phyloP scores from a whole-genome alignment of 1,284 basidiomycete genomes.

The Marasmius sp. region DNA sequence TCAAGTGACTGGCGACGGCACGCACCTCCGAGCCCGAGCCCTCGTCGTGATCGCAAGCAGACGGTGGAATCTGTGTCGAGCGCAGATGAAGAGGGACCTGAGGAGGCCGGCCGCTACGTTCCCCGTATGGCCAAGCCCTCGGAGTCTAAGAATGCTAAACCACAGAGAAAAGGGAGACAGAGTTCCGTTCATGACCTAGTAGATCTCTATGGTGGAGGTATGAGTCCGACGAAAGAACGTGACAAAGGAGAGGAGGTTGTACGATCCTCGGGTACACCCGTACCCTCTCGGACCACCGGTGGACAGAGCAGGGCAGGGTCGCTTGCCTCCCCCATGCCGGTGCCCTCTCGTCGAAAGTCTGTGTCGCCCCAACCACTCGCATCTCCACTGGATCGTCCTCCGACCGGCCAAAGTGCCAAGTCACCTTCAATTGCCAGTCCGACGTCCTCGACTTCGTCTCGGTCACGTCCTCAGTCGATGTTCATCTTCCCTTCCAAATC shows the following conservation, averaged over 20 bases:
- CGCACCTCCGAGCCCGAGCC: conserved; percentile 20
- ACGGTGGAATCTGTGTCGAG: conserved; percentile 47
- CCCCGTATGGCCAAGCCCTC: conserved; percentile 20
- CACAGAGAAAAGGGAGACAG: conserved; percentile 55
- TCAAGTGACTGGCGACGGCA: conserved; percentile 29
- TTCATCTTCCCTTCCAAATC: conserved; percentile 63
- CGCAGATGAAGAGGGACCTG: conserved; percentile 63
- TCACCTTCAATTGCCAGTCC: conserved; percentile 23
- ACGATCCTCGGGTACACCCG: conserved; percentile 10
- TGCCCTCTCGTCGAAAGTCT: conserved; percentile 3
- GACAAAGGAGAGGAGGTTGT: conserved; percentile 25
- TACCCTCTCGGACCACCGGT: conserved; percentile 2
- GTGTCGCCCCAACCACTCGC: conserved; percentile 8
- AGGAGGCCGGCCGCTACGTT: conserved; percentile 45
- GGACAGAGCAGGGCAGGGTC: conserved; percentile 10
- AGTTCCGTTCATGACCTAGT: conserved; percentile 80
- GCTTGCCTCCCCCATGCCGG: conserved; percentile 6
- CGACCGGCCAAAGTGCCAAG: conserved; percentile 20
- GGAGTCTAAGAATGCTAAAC: conserved; percentile 18
- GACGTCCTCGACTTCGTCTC: conserved; percentile 32
- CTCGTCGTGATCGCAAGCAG: conserved; percentile 12
- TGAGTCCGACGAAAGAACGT: conserved; percentile 36
- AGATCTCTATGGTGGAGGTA: conserved; percentile 67
- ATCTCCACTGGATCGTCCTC: background rate
- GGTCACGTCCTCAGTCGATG: conserved; percentile 73